A percentile compares a stretch with the other conserved stretches of the same genome.
These are phyloP conservation scores for Arbutus unedo DNA, from an alignment of 148 eudicot species.

Conservation along the genomic window DNA sequence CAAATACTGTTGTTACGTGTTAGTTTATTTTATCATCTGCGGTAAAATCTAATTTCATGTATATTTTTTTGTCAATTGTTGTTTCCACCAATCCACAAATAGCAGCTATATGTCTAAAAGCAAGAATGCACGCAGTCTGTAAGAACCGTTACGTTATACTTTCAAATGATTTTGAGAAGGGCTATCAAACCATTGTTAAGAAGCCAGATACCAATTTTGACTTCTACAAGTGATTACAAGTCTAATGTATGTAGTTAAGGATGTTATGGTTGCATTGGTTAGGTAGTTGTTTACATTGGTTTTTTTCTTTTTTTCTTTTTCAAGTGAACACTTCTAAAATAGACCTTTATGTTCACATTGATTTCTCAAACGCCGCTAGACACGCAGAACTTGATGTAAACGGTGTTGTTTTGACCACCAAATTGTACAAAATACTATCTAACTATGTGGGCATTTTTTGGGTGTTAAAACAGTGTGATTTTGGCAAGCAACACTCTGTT, in stretches of 20 bases:
- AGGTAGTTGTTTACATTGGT: background rate
- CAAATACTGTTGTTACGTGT: background rate
- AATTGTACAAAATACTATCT: too few species aligned
- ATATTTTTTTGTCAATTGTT: too few species aligned
- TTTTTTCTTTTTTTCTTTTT: too few species aligned
- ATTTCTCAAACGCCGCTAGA: background rate
- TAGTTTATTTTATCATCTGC: background rate
- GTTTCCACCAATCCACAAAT: slow-evolving; percentile 34
- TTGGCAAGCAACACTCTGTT: too few species aligned
- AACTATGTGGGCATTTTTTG: too few species aligned
- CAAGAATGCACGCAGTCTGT: slow-evolving; percentile 72
- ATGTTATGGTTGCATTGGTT: background rate
- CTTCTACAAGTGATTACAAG: slow-evolving; percentile 57
- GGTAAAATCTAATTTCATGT: too few species aligned
- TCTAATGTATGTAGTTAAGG: background rate
- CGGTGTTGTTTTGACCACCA: too few species aligned
- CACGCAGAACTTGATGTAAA: too few species aligned
- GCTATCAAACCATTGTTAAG: slow-evolving; percentile 77
- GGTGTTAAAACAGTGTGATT: too few species aligned
- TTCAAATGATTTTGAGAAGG: slow-evolving; percentile 85
- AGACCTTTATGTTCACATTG: background rate
- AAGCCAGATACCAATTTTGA: slow-evolving; percentile 85
- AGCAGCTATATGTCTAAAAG: slow-evolving; percentile 65
- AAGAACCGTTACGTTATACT: slow-evolving; percentile 77
- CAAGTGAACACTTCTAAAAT: background rate